Conservation (phyloP, 441 rosid species). For the Euphorbia celastroides region DNA sequence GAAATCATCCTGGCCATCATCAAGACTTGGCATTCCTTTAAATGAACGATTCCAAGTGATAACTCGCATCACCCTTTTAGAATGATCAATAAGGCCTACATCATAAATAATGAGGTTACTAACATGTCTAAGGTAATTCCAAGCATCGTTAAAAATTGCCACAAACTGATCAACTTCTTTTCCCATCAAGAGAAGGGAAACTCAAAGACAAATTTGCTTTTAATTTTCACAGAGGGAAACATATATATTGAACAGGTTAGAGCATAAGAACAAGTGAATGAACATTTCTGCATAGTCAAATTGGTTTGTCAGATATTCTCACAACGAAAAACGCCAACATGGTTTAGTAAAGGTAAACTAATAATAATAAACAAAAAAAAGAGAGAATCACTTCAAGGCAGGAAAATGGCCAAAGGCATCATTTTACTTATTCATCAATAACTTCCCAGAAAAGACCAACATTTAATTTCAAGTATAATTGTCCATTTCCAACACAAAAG, state of each 20-base stretch:
- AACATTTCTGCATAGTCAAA: slow-evolving; percentile 33
- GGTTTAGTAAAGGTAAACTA: slow-evolving; percentile 11
- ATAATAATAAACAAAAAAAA: slow-evolving; percentile 1
- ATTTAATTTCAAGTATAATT: neutral
- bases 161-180: neutral
- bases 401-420: neutral
- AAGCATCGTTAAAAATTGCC: too few species aligned
- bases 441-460: neutral
- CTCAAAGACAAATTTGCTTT: neutral
- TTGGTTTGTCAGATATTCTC: slow-evolving; percentile 6
- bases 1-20: slow-evolving; percentile 59
- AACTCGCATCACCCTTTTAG: slow-evolving; percentile 87
- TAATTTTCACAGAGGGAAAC: neutral
- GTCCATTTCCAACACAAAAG: neutral
- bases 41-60: slow-evolving; percentile 96
- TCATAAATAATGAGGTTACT: neutral
- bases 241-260: slow-evolving; percentile 1
- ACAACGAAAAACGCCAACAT: neutral
- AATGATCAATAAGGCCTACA: slow-evolving; percentile 88
- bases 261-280: slow-evolving; percentile 42
- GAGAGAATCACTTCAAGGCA: too few species aligned
- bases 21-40: slow-evolving; percentile 45
- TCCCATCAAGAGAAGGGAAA: neutral
- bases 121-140: neutral
- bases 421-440: neutral